Conservation (phyloP, 345 rosid species). For the Dipteronia sinensis region DNA sequence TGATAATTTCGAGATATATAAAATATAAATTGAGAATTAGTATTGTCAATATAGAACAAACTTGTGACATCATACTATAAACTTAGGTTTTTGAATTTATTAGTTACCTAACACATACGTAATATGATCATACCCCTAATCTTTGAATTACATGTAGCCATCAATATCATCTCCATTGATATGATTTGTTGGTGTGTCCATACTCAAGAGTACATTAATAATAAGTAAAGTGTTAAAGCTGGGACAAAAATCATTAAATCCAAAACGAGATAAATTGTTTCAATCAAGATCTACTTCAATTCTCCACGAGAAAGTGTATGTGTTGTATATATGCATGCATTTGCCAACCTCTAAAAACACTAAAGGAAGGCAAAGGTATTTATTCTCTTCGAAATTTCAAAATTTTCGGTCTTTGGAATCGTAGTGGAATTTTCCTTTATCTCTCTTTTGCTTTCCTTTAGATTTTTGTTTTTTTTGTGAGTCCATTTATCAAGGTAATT, state of each 20-base stretch:
- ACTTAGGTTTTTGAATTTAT: no score
- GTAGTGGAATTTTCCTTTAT: slow-evolving; percentile 42
- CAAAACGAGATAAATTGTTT: background rate
- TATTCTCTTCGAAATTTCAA: slow-evolving; percentile 20
- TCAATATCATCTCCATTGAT: background rate
- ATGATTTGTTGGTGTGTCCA: background rate
- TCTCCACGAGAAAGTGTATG: slow-evolving; percentile 6
- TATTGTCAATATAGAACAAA: background rate
- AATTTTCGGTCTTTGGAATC: slow-evolving; percentile 38
- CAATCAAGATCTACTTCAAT: background rate
- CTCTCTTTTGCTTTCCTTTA: slow-evolving; percentile 35
- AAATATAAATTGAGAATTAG: background rate
- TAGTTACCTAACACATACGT: no score
- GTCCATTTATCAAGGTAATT: slow-evolving; percentile 49
- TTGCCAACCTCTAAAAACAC: slow-evolving; percentile 26
- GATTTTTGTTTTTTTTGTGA: slow-evolving; percentile 17
- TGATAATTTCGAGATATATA: no score
- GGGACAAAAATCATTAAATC: background rate
- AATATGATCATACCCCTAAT: background rate
- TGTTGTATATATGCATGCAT: slow-evolving; percentile 10
- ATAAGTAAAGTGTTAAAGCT: background rate
- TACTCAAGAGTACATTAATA: background rate
- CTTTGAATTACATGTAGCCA: background rate
- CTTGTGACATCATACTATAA: background rate
- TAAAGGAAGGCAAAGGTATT: slow-evolving; percentile 24